Evolutionary conservation across 768 basidiomycete species (phyloP).

Genomic region (Gymnopilus dilepis): DNA sequence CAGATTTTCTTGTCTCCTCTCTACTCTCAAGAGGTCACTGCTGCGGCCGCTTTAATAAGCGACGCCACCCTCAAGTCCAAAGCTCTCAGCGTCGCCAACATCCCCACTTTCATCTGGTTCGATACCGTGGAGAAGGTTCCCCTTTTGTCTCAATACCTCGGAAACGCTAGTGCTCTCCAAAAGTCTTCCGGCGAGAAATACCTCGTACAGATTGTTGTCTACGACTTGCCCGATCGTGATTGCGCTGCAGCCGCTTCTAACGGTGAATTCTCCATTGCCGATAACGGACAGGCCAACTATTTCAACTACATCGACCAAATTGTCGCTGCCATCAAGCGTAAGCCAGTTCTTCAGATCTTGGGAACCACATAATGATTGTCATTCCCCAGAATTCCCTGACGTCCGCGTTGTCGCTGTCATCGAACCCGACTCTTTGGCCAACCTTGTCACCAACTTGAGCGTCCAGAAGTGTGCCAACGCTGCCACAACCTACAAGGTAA

Average conservation of each 20-base stretch:
- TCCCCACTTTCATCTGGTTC: conserved; percentile 70
- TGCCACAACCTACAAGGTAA: conserved; percentile 53
- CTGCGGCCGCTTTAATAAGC: conserved; percentile 53
- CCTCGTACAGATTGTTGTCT: conserved; percentile 57
- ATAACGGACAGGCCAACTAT: conserved; percentile 61
- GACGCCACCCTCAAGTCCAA: conserved; percentile 52
- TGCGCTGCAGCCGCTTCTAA: conserved; percentile 70
- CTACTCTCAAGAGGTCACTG: conserved; percentile 58
- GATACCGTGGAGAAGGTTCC: conserved; percentile 61
- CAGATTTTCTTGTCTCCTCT: conserved; percentile 59
- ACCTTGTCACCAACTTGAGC: conserved; percentile 71
- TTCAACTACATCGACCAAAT: conserved; percentile 65
- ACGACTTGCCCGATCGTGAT: conserved; percentile 70
- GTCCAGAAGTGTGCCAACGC: conserved; percentile 61
- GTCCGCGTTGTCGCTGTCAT: conserved; percentile 69
- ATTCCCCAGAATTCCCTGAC: conserved; percentile 52
- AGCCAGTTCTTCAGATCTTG: conserved; percentile 17
- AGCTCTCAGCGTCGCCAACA: conserved; percentile 59
- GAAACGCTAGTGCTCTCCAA: conserved; percentile 51
- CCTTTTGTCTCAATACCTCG: conserved; percentile 59
- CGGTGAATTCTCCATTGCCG: conserved; percentile 65
- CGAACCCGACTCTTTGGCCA: conserved; percentile 72
- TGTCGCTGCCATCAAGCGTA: conserved; percentile 59
- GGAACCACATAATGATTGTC: not conserved
- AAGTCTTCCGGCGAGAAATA: conserved; percentile 53